Percentiles rank a stretch among this genome's conserved stretches.
Evolutionary conservation across 2,329 filamentous ascomycete species (phyloP).

Genomic region (Fusarium sambucinum): DNA sequence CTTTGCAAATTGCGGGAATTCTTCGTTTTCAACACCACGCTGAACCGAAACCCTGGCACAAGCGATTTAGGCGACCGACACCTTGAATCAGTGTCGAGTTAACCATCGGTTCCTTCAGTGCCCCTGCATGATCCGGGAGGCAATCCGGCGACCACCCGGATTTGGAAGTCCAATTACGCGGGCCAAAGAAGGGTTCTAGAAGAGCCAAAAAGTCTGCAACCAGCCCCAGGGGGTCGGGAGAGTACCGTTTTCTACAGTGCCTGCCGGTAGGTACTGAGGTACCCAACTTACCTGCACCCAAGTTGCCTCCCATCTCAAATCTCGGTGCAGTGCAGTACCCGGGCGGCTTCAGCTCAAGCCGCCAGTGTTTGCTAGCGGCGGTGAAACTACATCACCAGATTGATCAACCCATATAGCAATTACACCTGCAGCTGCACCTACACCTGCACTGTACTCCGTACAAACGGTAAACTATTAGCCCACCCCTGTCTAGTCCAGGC

Average conservation of each 20-base stretch:
- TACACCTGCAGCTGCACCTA: neutral
- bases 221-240: slow-evolving; percentile 31
- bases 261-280: neutral
- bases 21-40: slow-evolving; percentile 16
- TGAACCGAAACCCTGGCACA: slow-evolving; percentile 16
- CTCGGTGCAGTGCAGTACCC: neutral
- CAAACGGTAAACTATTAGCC: slow-evolving; percentile 28
- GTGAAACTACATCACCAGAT: slow-evolving; percentile 23
- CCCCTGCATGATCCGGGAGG: slow-evolving; percentile 43
- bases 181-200: slow-evolving; percentile 50
- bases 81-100: slow-evolving; percentile 9
- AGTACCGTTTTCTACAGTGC: slow-evolving; percentile 20
- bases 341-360: slow-evolving; percentile 22
- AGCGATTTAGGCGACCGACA: slow-evolving; percentile 24
- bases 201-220: slow-evolving; percentile 38
- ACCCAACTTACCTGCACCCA: too few relatives aligned
- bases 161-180: slow-evolving; percentile 47
- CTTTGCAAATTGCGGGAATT: slow-evolving; percentile 27
- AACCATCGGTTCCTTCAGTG: slow-evolving; percentile 14
- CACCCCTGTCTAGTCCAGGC: slow-evolving; percentile 37
- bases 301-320: too few relatives aligned
- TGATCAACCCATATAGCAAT: neutral
- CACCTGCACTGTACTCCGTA: slow-evolving; percentile 10
- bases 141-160: slow-evolving; percentile 39
- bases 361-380: slow-evolving; percentile 35